Evolutionary conservation across 257 asterid species (phyloP).

Genomic region (Marsdenia floribunda): DNA sequence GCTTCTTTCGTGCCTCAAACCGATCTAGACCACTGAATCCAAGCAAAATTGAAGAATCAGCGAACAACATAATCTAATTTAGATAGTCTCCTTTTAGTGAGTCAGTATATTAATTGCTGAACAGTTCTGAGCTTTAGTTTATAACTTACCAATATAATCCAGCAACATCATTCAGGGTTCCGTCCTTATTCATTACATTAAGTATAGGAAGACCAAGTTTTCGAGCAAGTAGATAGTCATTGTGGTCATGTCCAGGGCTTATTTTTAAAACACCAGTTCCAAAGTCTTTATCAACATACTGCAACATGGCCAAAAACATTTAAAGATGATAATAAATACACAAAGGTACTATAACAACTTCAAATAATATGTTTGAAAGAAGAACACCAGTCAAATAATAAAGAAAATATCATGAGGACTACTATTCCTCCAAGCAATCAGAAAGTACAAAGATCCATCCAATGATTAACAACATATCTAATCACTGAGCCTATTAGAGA

Average conservation of each 20-base stretch:
- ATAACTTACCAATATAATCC: constrained; percentile 65
- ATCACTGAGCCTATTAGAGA: background rate
- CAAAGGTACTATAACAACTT: background rate
- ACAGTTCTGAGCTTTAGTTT: constrained; percentile 18
- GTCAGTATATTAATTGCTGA: background rate
- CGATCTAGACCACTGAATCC: constrained; percentile 92
- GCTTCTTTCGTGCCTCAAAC: constrained; percentile 92
- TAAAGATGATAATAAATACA: background rate
- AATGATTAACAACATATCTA: background rate
- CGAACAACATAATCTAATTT: constrained; percentile 12
- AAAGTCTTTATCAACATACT: constrained; percentile 97
- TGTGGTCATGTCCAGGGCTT: constrained; percentile 99
- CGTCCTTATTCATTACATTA: constrained; percentile 96
- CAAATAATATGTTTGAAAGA: background rate
- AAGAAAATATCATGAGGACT: background rate
- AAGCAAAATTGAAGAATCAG: constrained; percentile 21
- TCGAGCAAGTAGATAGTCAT: constrained; percentile 95
- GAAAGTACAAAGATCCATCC: background rate
- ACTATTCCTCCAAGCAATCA: background rate
- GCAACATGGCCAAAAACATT: constrained; percentile 22
- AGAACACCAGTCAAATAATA: background rate
- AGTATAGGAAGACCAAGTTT: constrained; percentile 99
- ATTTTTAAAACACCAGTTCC: constrained; percentile 99
- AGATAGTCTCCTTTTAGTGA: background rate
- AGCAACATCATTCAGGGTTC: constrained; percentile 92